Base-by-base conservation (phyloP, 1,139 yeast species). In the Debaryomyces nepalensis region DNA sequence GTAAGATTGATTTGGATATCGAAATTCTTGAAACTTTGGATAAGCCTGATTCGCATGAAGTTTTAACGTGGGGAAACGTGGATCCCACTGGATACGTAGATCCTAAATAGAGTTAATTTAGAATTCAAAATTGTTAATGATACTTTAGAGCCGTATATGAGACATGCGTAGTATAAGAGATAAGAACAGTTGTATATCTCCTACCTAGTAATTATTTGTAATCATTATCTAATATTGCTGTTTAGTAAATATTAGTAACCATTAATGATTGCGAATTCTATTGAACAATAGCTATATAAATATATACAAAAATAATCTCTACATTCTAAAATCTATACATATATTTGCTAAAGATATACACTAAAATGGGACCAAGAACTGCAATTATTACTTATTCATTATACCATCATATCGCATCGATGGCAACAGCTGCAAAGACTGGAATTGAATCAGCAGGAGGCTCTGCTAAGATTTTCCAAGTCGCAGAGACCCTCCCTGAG, bases 371-470 rank as follows among this genome's bases (percentile, higher is more conserved):
- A 37, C 63, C 64, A 41, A 66, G 62, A 57, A 59, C 64, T 40
- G 75, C 74, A 39, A 66, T 69, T 44, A 61, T 69, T 50, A 59
- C 62, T 50, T 69, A 68, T 60, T 64, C 73, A 19, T 43, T 65
- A 43, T 69, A 66, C 61, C 66, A 63, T 48, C 75, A 69, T 55
- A 46, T 68, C 42, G 59, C 65, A 45, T 59, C 63, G 45, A 49
- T 66, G 56, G 73, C 73, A 15, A 63, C 61, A 46, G 57, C 64
- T 7, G 66, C 54, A 40, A 63, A 68, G 56, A 50, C 52, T 44
- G 73, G 74, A 38, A 56, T 69, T 27, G 71, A 64, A 52, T 54
- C 65, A 26, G 69, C 73, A 11, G 75, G 75, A 35, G 72, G 70
- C 35, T 35, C 49, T 24, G 73, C 72, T n/a, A 61, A 58, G 41